phyloP scores from a whole-genome alignment of 441 rosid species.

The Populus hybrid region DNA sequence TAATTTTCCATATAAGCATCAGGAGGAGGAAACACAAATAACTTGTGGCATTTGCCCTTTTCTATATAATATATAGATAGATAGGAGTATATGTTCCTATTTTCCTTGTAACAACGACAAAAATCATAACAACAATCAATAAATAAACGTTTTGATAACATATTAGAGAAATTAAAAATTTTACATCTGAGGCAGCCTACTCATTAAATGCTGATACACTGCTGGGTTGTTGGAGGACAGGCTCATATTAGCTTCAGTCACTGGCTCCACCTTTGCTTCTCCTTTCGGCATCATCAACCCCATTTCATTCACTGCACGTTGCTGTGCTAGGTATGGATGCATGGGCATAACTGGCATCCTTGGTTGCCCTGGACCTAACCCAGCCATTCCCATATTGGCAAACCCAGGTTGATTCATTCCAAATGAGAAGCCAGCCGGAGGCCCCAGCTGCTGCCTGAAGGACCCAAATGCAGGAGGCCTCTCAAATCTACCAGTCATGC shows the following conservation, averaged over 20 bases:
- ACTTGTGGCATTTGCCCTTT: constrained; percentile 10
- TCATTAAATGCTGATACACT: constrained; percentile 75
- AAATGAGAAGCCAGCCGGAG: constrained; percentile 47
- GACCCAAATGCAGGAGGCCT: constrained; percentile 40
- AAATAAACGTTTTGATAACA: background rate
- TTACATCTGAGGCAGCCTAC: constrained; percentile 76
- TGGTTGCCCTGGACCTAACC: constrained; percentile 53
- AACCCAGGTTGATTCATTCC: constrained; percentile 53
- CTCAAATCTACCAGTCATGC: constrained; percentile 43
- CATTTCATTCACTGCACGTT: constrained; percentile 40
- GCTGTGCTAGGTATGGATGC: constrained; percentile 63
- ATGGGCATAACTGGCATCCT: constrained; percentile 55
- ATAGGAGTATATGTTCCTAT: constrained; percentile 21
- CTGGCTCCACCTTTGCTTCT: constrained; percentile 76
- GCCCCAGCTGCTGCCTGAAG: constrained; percentile 53
- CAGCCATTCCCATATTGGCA: constrained; percentile 62
- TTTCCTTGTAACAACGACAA: constrained; percentile 24
- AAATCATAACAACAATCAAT: background rate
- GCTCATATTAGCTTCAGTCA: constrained; percentile 53
- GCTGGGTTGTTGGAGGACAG: constrained; percentile 44
- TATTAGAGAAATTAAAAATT: constrained; percentile 14
- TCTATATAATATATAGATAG: constrained; percentile 5
- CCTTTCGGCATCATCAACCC: constrained; percentile 60
- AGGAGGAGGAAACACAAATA: background rate
- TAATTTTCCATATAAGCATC: background rate